phyloP scores from a whole-genome alignment of 192 early-diverging fungal genomes.

The Rhizophagus sp. region DNA sequence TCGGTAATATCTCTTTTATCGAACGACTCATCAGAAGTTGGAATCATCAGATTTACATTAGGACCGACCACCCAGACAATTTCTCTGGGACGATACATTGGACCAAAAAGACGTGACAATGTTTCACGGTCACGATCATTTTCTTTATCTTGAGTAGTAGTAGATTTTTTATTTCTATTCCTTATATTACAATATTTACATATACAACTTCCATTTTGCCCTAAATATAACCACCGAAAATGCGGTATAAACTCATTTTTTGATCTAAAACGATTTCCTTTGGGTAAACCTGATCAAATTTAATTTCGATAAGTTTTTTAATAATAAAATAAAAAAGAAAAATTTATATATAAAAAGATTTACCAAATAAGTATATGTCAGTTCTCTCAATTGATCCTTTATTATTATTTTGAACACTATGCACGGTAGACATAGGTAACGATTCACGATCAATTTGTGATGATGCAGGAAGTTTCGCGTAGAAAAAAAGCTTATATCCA shows the following conservation, averaged over 20 bases:
- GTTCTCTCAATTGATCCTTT: background rate
- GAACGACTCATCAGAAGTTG: background rate
- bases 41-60: background rate
- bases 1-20: background rate
- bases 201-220: background rate
- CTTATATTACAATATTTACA: background rate
- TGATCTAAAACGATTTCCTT: background rate
- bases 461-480: background rate
- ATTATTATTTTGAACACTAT: background rate
- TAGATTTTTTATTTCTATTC: background rate
- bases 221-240: background rate
- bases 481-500: background rate
- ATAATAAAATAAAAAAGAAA: background rate
- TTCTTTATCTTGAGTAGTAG: background rate
- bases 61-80: background rate
- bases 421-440: background rate
- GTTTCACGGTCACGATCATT: background rate
- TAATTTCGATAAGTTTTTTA: background rate
- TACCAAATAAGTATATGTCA: background rate
- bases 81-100: background rate
- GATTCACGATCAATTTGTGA: background rate
- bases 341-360: background rate
- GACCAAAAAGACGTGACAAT: background rate
- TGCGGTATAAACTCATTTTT: background rate
- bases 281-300: background rate